These are phyloP conservation scores for Coemansia furcata DNA, from an alignment of 192 early-diverging fungal genomes.

Conservation along the genomic window DNA sequence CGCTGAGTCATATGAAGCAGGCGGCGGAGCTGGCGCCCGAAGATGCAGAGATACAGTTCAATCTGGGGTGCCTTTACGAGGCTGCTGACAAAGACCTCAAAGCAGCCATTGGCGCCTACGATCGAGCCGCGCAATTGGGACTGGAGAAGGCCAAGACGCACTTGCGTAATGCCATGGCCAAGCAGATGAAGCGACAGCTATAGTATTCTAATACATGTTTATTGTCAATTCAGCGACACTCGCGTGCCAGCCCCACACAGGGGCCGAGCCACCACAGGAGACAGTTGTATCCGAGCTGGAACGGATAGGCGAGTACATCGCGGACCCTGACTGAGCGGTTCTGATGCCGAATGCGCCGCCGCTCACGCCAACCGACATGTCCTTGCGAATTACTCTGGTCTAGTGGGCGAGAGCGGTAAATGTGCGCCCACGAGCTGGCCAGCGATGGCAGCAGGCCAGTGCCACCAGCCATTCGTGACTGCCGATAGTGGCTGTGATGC, in stretches of 20 bases:
- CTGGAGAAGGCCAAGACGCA: conserved; percentile 55
- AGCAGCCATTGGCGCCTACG: conserved; percentile 58
- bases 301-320: conserved; percentile 27
- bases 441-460: conserved; percentile 6
- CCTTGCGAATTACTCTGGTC: background rate
- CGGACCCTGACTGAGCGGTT: conserved; percentile 9
- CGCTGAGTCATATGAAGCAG: conserved; percentile 56
- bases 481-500: background rate
- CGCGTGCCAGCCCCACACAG: conserved; percentile 22
- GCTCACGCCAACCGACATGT: background rate
- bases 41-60: conserved; percentile 68
- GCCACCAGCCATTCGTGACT: background rate
- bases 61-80: conserved; percentile 65
- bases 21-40: conserved; percentile 60
- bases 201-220: background rate
- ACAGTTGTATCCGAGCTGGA: conserved; percentile 41
- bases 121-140: conserved; percentile 53
- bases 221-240: conserved; percentile 7
- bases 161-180: conserved; percentile 56
- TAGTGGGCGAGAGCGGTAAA: conserved; percentile 26
- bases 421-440: conserved; percentile 36
- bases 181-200: conserved; percentile 21
- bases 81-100: conserved; percentile 44
- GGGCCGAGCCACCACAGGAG: conserved; percentile 38
- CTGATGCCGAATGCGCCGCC: conserved; percentile 2